A percentile compares a stretch with the other conserved stretches of the same genome.
phyloP scores from a whole-genome alignment of 108 stramenopile species.

The Fragilariopsis cylindrus region DNA sequence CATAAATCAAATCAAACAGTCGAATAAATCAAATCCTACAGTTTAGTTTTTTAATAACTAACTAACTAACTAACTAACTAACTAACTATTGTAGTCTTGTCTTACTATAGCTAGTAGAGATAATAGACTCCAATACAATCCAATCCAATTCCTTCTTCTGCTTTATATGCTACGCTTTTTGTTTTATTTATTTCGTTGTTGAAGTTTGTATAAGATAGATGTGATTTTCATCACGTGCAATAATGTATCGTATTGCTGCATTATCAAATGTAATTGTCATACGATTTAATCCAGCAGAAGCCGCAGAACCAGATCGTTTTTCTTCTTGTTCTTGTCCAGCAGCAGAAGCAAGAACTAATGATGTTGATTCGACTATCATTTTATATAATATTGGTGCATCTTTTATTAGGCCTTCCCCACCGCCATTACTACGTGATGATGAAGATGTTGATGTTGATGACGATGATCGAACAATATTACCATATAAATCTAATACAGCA shows the following conservation, averaged over 20 bases:
- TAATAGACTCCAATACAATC: too few species aligned
- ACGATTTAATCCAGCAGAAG: conserved; percentile 2
- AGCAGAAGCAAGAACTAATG: neutral
- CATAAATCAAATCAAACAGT: too few species aligned
- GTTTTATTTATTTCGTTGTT: too few species aligned
- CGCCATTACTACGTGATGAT: neutral
- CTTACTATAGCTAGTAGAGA: too few species aligned
- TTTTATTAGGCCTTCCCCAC: neutral
- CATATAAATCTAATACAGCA: conserved; percentile 33
- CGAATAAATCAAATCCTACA: too few species aligned
- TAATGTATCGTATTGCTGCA: conserved; percentile 14
- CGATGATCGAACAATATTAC: conserved; percentile 4
- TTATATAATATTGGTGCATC: conserved; percentile 15
- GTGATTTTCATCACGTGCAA: conserved; percentile 29
- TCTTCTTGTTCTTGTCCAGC: too few species aligned
- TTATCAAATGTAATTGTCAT: conserved; percentile 27
- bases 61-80: too few species aligned
- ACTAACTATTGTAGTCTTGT: too few species aligned
- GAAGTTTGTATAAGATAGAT: conserved; percentile 34
- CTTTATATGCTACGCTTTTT: too few species aligned
- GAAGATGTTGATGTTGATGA: neutral
- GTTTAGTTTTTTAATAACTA: too few species aligned
- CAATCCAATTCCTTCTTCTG: too few species aligned
- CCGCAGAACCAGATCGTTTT: too few species aligned
- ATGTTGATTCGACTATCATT: conserved; percentile 27